Percentiles rank a stretch among this genome's conserved stretches.
Conservation (phyloP, 2,329 filamentous ascomycete genomes). For the Neocatenulostroma microsporum region DNA sequence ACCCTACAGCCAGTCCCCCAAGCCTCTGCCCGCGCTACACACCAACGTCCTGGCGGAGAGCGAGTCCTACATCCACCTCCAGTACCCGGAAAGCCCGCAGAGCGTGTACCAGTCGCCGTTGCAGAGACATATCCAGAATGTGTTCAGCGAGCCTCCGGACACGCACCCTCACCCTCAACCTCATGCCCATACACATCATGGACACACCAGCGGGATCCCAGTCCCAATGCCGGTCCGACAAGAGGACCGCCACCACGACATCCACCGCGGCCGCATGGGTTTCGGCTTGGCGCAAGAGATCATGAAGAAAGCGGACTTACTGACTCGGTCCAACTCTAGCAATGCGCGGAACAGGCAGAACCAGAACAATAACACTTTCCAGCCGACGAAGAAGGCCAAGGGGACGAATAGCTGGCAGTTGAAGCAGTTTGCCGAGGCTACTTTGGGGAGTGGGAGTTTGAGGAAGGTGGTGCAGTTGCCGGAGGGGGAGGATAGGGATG, state of each 20-base stretch:
- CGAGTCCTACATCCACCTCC: slow-evolving; percentile 29
- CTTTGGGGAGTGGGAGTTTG: slow-evolving; percentile 86
- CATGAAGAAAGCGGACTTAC: slow-evolving; percentile 29
- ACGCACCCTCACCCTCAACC: slow-evolving; percentile 6
- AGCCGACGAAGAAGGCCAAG: slow-evolving; percentile 74
- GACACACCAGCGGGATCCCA: too few species aligned
- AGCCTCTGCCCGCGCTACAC: slow-evolving; percentile 37
- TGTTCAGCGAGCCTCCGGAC: slow-evolving; percentile 13
- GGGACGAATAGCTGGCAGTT: slow-evolving; percentile 88
- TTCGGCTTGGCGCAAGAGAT: slow-evolving; percentile 17
- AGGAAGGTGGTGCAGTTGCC: slow-evolving; percentile 94
- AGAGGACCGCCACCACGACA: slow-evolving; percentile 18
- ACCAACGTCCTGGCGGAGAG: slow-evolving; percentile 35
- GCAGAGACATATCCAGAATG: slow-evolving; percentile 26
- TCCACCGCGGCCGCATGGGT: slow-evolving; percentile 19
- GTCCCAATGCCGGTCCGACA: slow-evolving; percentile 14
- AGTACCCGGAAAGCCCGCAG: slow-evolving; percentile 22
- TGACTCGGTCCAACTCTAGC: slow-evolving; percentile 30
- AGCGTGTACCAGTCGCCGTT: slow-evolving; percentile 26
- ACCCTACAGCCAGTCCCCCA: slow-evolving; percentile 28
- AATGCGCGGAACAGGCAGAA: slow-evolving; percentile 35
- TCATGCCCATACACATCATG: slow-evolving; percentile 7
- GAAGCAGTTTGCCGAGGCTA: slow-evolving; percentile 96
- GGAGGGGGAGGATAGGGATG: slow-evolving; percentile 94
- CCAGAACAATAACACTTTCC: slow-evolving; percentile 83